Evolutionary conservation across 164 flowering plant species (phyloP), one percentile per base, ranked within the genome.

Genomic region (Vitis vinifera): DNA sequence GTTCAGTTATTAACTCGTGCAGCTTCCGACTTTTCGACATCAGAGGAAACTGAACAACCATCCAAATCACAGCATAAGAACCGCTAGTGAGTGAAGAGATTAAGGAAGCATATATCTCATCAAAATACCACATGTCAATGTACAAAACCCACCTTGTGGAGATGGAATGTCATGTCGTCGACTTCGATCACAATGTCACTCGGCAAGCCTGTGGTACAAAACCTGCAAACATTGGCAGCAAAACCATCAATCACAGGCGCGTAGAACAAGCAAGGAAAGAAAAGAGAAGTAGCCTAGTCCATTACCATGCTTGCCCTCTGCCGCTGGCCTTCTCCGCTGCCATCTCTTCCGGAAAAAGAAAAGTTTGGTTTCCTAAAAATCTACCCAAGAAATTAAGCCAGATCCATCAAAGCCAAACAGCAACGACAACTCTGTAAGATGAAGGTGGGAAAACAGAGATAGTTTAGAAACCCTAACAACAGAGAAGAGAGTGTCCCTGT

Each of bases 291-390:
- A 30, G 27, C 27, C 27, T 23, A 23, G 27, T 23, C 27, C 27
- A 23, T 62, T 13, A 93, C 98, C 98, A 94, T 78, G 98, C 98
- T 82, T 94, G 97, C 49, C 94, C 94, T 82, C 87, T 92, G 76
- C 97, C 85, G 77, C 72, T 78, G 10, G 79, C 77, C 59, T 83
- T 88, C 66, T 88, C 91, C 13, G 89, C 68, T 3, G 86, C 88
- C 90, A 89, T 86, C 65, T 72, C 77, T 65, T 51, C 62, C 23
- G 12, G 15, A 55, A 12, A 55, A 10, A 55, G 9, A 55, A 16
- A 55, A 15, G 17, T 55, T 55, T n/a, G 16, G n/a, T 23, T 23
- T 23, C 27, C 27, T 23, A 23, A 23, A 23, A 23, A 23, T 23
- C 27, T 23, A 23, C 27, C 27, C 27, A 23, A 23, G 27, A 23